A percentile compares a stretch with the other conserved stretches of the same genome.
phyloP scores from a whole-genome alignment of 306 rosid species.

The Castanospermum australe region DNA sequence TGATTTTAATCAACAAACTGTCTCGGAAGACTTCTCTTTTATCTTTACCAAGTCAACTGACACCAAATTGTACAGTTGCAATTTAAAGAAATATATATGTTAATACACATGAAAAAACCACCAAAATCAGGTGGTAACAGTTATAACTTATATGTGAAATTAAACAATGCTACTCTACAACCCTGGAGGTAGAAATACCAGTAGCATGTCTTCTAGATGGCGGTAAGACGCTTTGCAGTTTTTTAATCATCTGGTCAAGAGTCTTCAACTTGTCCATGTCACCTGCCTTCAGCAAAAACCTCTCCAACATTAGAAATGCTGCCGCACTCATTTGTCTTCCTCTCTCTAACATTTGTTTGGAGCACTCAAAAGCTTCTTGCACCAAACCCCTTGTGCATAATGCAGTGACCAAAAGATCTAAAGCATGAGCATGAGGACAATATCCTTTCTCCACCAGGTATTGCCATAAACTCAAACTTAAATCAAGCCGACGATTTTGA shows the following conservation, averaged over 20 bases:
- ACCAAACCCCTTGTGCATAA: constrained; percentile 68
- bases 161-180: constrained; percentile 5
- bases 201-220: constrained; percentile 46
- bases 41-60: neutral
- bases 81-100: constrained; percentile 8
- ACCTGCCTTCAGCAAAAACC: constrained; percentile 45
- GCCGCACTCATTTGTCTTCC: constrained; percentile 78
- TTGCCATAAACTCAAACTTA: constrained; percentile 68
- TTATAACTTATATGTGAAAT: neutral
- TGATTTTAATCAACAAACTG: neutral
- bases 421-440: constrained; percentile 86
- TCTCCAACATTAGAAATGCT: constrained; percentile 65
- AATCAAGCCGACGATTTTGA: constrained; percentile 58
- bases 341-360: constrained; percentile 75
- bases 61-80: neutral
- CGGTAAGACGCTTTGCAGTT: constrained; percentile 59
- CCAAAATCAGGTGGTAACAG: constrained; percentile 18
- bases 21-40: neutral
- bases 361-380: constrained; percentile 72
- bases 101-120: neutral
- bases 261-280: constrained; percentile 55
- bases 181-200: constrained; percentile 33
- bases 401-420: constrained; percentile 78
- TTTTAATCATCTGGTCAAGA: constrained; percentile 63
- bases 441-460: constrained; percentile 69